Evolutionary conservation across 2,329 filamentous ascomycete genomes (phyloP).

Genomic region (Aureobasidium sp.): DNA sequence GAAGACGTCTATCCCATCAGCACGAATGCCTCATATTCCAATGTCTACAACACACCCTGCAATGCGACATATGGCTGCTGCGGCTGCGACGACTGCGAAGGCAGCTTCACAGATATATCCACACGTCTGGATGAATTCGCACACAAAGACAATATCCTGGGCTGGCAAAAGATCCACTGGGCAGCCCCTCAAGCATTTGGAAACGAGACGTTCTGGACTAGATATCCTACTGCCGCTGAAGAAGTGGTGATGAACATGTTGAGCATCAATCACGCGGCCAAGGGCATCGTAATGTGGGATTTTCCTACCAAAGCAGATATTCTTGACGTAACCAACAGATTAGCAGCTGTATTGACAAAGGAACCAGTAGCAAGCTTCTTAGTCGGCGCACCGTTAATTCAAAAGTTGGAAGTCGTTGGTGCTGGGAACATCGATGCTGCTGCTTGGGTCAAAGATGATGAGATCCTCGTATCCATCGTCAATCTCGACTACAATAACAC

Average conservation of each 20-base stretch:
- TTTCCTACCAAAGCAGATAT: constrained; percentile 39
- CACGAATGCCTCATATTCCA: constrained; percentile 47
- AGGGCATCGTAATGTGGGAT: constrained; percentile 43
- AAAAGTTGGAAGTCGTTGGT: constrained; percentile 22
- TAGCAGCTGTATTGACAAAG: constrained; percentile 36
- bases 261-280: constrained; percentile 43
- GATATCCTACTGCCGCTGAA: constrained; percentile 39
- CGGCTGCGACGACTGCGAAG: constrained; percentile 54
- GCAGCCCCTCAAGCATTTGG: constrained; percentile 45
- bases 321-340: constrained; percentile 26
- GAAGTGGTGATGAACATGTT: constrained; percentile 42
- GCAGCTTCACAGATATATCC: constrained; percentile 46
- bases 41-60: constrained; percentile 48
- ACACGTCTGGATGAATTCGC: constrained; percentile 36
- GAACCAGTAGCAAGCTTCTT: constrained; percentile 29
- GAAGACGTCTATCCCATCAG: constrained; percentile 54
- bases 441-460: constrained; percentile 32
- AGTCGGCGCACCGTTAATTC: constrained; percentile 24
- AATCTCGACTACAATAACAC: constrained; percentile 28
- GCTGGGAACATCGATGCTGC: constrained; percentile 33
- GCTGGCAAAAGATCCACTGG: constrained; percentile 41
- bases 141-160: constrained; percentile 34
- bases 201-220: constrained; percentile 39
- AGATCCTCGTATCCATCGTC: constrained; percentile 35
- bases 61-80: constrained; percentile 55